phyloP scores from a whole-genome alignment of 2,329 filamentous ascomycete genomes.

The Chaetomiaceae sp. region DNA sequence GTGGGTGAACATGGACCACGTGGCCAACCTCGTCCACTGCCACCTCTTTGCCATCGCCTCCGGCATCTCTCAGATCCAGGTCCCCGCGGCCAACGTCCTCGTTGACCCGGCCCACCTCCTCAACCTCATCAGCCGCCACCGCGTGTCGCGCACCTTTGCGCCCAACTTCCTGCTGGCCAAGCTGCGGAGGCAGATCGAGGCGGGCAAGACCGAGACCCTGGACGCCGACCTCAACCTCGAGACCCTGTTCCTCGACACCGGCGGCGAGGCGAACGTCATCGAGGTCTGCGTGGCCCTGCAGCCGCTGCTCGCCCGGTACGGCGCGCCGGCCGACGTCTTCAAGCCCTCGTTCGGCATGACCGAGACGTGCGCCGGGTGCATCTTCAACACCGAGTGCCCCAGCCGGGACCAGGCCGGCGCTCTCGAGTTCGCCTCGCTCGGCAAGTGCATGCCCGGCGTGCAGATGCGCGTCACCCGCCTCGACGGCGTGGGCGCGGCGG shows the following conservation, averaged over 20 bases:
- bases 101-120: constrained; percentile 37
- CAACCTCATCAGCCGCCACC: constrained; percentile 37
- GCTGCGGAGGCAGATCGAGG: constrained; percentile 23
- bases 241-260: constrained; percentile 34
- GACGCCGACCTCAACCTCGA: constrained; percentile 12
- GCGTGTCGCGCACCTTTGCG: constrained; percentile 42
- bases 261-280: constrained; percentile 43
- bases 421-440: constrained; percentile 36
- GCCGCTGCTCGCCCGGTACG: constrained; percentile 30
- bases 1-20: constrained; percentile 52
- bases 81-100: constrained; percentile 40
- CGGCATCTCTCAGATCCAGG: constrained; percentile 43
- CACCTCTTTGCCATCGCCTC: constrained; percentile 46
- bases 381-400: constrained; percentile 41
- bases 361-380: constrained; percentile 48
- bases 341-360: constrained; percentile 47
- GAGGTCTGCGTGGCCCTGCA: constrained; percentile 31
- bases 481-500: constrained; percentile 16
- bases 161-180: constrained; percentile 36
- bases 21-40: constrained; percentile 47
- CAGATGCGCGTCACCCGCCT: constrained; percentile 36
- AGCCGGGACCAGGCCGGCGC: constrained; percentile 33
- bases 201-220: constrained; percentile 2
- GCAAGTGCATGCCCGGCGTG: constrained; percentile 36
- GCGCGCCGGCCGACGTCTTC: constrained; percentile 35